Conservation (phyloP, 202 grass and related monocot species). For the Schoenoplectus triqueter region DNA sequence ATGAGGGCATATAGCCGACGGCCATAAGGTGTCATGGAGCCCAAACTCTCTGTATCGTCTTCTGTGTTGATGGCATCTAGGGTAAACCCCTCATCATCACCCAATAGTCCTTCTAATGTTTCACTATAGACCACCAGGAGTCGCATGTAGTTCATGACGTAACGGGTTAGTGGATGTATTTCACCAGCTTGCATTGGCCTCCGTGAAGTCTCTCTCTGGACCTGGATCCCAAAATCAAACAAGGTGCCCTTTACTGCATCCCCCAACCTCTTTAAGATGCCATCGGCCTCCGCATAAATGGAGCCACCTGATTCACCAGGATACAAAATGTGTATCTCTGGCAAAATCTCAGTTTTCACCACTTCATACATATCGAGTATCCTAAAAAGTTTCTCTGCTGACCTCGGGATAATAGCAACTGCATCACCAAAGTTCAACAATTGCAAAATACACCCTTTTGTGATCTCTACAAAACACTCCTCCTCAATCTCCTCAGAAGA, state of each 20-base stretch:
- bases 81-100: slow-evolving; percentile 40
- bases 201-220: slow-evolving; percentile 74
- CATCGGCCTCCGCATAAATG: slow-evolving; percentile 68
- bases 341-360: slow-evolving; percentile 67
- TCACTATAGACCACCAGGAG: slow-evolving; percentile 76
- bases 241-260: slow-evolving; percentile 80
- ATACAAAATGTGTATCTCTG: slow-evolving; percentile 70
- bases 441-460: slow-evolving; percentile 86
- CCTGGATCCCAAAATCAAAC: slow-evolving; percentile 76
- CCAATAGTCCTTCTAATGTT: slow-evolving; percentile 66
- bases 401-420: slow-evolving; percentile 71
- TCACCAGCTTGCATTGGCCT: slow-evolving; percentile 71
- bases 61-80: slow-evolving; percentile 35
- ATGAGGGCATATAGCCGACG: slow-evolving; percentile 66
- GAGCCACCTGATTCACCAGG: slow-evolving; percentile 55
- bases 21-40: slow-evolving; percentile 66
- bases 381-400: slow-evolving; percentile 82
- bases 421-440: slow-evolving; percentile 90
- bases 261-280: slow-evolving; percentile 72
- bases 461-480: slow-evolving; percentile 80
- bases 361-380: slow-evolving; percentile 95
- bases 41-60: slow-evolving; percentile 60
- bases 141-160: slow-evolving; percentile 94
- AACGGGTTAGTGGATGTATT: slow-evolving; percentile 91
- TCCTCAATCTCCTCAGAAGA: slow-evolving; percentile 67